Evolutionary conservation across 2,329 filamentous ascomycete species (phyloP).

Genomic region (Whalleya microplaca): DNA sequence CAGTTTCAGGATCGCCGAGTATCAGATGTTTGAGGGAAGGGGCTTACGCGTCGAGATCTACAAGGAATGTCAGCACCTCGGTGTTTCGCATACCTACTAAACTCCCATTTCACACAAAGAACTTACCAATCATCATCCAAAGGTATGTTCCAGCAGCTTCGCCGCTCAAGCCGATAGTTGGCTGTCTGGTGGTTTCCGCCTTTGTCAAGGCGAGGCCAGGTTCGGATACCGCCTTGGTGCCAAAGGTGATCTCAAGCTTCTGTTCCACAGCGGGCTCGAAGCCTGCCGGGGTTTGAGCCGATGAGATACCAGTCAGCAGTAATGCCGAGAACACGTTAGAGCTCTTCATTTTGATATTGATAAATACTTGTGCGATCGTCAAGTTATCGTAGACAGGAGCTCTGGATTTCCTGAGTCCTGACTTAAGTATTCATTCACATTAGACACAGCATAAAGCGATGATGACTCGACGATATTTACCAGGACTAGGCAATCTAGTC

Average conservation of each 20-base stretch:
- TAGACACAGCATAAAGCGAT: neutral
- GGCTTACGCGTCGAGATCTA: conserved; percentile 37
- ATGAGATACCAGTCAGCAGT: conserved; percentile 23
- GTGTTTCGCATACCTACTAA: no score
- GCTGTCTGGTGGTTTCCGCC: conserved; percentile 33
- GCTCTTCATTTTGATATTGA: conserved; percentile 30
- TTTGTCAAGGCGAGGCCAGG: conserved; percentile 33
- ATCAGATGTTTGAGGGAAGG: neutral
- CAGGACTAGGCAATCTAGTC: conserved; percentile 13
- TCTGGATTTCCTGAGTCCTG: neutral
- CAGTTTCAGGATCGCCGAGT: neutral
- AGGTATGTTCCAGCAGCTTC: conserved; percentile 31
- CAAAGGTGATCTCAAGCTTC: conserved; percentile 36
- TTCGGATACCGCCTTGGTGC: conserved; percentile 30
- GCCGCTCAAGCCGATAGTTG: conserved; percentile 32
- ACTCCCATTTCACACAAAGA: no score
- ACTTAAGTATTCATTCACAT: conserved; percentile 16
- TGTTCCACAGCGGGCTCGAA: conserved; percentile 31
- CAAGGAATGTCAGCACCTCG: conserved; percentile 16
- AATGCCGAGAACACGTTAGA: conserved; percentile 23
- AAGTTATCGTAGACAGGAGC: neutral
- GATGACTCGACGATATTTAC: conserved; percentile 14
- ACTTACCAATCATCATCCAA: conserved; percentile 37
- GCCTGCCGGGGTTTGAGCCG: conserved; percentile 32
- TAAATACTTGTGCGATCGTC: neutral